phyloP scores from a whole-genome alignment of 495 filamentous ascomycete species.

The Penicillium ochrochloron region DNA sequence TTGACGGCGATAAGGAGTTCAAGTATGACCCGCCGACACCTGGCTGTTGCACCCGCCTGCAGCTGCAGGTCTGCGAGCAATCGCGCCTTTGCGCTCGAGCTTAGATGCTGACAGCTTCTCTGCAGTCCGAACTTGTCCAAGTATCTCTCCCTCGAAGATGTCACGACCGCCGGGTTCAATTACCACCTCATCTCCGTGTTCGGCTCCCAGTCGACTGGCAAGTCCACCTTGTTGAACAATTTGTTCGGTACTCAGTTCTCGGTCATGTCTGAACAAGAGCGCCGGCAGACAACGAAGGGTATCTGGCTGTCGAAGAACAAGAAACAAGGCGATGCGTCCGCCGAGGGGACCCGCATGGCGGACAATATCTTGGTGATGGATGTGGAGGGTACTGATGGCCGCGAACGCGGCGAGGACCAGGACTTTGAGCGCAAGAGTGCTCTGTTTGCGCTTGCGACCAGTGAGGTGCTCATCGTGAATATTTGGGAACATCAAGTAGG shows the following conservation, averaged over 20 bases:
- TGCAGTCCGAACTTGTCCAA: constrained; percentile 75
- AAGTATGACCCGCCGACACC: constrained; percentile 62
- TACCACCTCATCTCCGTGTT: constrained; percentile 99
- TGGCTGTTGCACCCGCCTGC: constrained; percentile 14
- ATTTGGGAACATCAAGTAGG: constrained; percentile 99
- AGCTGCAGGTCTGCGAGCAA: constrained; percentile 8
- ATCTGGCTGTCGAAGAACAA: constrained; percentile 99
- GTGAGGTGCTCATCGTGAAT: constrained; percentile 97
- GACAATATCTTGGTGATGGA: constrained; percentile 99
- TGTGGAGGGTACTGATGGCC: constrained; percentile 95
- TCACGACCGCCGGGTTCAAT: constrained; percentile 90
- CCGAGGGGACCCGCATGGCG: constrained; percentile 67
- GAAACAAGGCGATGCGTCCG: constrained; percentile 43
- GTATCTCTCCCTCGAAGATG: constrained; percentile 78
- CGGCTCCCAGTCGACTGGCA: constrained; percentile 97
- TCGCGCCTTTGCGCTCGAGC: neutral
- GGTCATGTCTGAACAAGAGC: constrained; percentile 90
- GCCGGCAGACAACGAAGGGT: constrained; percentile 96
- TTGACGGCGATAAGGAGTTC: constrained; percentile 94
- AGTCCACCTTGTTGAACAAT: constrained; percentile 94
- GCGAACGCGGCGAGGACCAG: constrained; percentile 96
- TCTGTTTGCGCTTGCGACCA: constrained; percentile 94
- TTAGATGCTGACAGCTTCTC: constrained; percentile 29
- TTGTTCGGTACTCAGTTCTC: constrained; percentile 95
- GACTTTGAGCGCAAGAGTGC: constrained; percentile 99